Base-by-base conservation (phyloP, 2,329 filamentous ascomycete species). In the Ambrosiella xylebori region DNA sequence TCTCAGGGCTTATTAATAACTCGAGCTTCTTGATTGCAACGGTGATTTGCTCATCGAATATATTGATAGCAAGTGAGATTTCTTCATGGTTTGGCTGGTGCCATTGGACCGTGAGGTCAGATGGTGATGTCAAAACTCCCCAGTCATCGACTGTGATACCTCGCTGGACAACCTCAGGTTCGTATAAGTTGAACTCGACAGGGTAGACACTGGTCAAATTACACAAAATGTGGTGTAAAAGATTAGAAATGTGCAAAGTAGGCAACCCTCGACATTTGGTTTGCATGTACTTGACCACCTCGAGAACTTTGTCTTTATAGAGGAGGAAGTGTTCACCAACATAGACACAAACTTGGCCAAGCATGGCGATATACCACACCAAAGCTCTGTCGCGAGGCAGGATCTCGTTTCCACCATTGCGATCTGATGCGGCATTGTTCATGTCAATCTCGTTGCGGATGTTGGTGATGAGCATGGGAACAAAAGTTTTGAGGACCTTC, bases 281-380 rank as follows among this genome's bases (percentile, higher is more conserved):
- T 69, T 98, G 93, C 91, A 98, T 97, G 71, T 91, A 97, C 57
- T 86, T 77, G 11, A 91, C 89, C 68, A 98, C 91, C 61, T 88
- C 86, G 63, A 95, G 87, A 1, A 98, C 79, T 54, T 97, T 86
- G 55, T 88, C 76, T 70, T 89, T 88, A 75, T 95, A 94, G 61
- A 85, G 85, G 61, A 98, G 76, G 12, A 97, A 87, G 63, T 93
- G 87, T 63, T 84, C 82, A 39, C 93, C 93, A 51, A 98, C 89
- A 65, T 98, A 93, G 2, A 98, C 93, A 19, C 96, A 88, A 61
- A 88, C 93, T 91, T 98, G 98, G 67, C 90, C 95, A 4, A 98
- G 79, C 75, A 98, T 89, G 70, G 88, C 95, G 61, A 97, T 81
- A 66, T 97, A 88, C 94, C 94, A 98, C 0, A 98, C 90, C 13